Conservation (phyloP, 2,329 filamentous ascomycete species). For the Aspergillus quadricinctus region DNA sequence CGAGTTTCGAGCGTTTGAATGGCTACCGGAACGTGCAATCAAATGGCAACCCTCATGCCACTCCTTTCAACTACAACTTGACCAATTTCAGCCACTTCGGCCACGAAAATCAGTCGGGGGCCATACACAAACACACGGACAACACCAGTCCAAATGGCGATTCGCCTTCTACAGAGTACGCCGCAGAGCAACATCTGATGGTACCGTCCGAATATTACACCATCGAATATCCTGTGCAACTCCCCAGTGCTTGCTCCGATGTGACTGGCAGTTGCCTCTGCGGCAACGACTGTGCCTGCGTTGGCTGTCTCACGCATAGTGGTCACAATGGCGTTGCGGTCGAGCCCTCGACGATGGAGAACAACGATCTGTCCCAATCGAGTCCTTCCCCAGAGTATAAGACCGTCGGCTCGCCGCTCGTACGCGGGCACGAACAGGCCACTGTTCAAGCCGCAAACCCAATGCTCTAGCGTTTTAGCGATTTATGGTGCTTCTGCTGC, state of each 20-base stretch:
- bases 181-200: slow-evolving; percentile 31
- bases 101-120: slow-evolving; percentile 12
- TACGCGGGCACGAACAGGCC: slow-evolving; percentile 15
- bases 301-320: slow-evolving; percentile 51
- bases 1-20: slow-evolving; percentile 15
- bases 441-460: slow-evolving; percentile 21
- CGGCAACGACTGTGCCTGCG: slow-evolving; percentile 48
- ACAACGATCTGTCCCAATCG: background rate
- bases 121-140: slow-evolving; percentile 6
- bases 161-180: slow-evolving; percentile 21
- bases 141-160: slow-evolving; percentile 10
- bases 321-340: slow-evolving; percentile 45
- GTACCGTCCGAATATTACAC: slow-evolving; percentile 41
- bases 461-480: slow-evolving; percentile 11
- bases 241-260: slow-evolving; percentile 42
- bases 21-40: slow-evolving; percentile 20
- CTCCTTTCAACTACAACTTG: slow-evolving; percentile 17
- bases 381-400: background rate
- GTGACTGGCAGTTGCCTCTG: slow-evolving; percentile 50
- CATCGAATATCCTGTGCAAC: slow-evolving; percentile 38
- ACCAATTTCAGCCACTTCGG: slow-evolving; percentile 12
- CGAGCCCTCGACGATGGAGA: slow-evolving; percentile 15
- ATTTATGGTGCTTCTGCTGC: background rate
- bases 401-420: slow-evolving; percentile 10
- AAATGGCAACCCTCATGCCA: slow-evolving; percentile 11